Evolutionary conservation across 306 rosid species (phyloP), one percentile per base, ranked within the genome.

Genomic region (Vachellia pachyceras): DNA sequence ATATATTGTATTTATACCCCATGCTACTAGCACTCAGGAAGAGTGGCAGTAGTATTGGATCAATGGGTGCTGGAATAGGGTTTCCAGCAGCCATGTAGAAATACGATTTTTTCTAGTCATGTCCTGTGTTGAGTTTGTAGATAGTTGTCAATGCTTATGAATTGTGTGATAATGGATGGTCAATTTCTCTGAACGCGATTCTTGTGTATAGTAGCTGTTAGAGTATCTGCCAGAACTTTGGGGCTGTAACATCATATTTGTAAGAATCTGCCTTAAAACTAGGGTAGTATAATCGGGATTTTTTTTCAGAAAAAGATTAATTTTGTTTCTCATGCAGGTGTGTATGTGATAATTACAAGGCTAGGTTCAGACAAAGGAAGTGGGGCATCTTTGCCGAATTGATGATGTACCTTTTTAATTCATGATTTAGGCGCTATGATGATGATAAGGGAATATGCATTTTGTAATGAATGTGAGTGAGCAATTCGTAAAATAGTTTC

Each of bases 201-300:
- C 79, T 79, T 94, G 98, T 89, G 96, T 92, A 91, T 94, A 90
- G 70, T 88, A 92, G 94, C 86, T 88, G 61, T 54, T 82, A 85
- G 84, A 83, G 74, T 87, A 85, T 92, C 80, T 61, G 15, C 83
- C 46, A 23, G 72, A 80, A 64, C 15, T 78, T 65, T 37, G 83
- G 87, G 86, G 64, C 58, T 72, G 84, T 77, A 83, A 61, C 35
- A 35, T 35, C 35, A 7, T 33, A 17, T 14, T 64, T 33, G 22
- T 17, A 5, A 36, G 69, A 64, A 33, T 64, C 69, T 64, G 44
- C 2, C 69, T 64, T 64, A 6, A 64, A 64, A 7, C 14, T 35
- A 64, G 69, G 44, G 69, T 64, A 33, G 42, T 9, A 29, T 54
- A 6, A 54, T 54, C 3, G 61, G 61, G 25, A 54, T 7, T n/a